Evolutionary conservation across 1,284 basidiomycete species (phyloP), one percentile per base, ranked within the genome.

Genomic region (Trichosporon inkin): DNA sequence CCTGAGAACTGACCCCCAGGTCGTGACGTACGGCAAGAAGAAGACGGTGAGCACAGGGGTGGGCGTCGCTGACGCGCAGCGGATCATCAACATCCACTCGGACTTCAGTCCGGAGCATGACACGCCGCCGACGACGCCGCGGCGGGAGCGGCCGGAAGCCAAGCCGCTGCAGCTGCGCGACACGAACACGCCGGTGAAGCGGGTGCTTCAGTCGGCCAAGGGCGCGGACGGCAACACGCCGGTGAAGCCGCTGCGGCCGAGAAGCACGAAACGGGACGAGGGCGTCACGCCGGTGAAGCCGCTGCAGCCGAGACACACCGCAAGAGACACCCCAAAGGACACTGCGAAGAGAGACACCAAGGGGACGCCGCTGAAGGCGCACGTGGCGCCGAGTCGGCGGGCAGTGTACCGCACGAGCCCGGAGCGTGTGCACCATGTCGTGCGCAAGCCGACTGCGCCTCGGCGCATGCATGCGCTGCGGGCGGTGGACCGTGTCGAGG

Each of bases 1-100:
- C 13, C 17, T n/a, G 34, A 49, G 28, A n/a, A 55, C 55, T 59
- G 32, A 62, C 53, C 20, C n/a, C 32, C 60, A 77, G 70, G 74
- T 79, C 62, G 75, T 67, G 8, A 73, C 74, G 6, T 79, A 79
- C 55, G 77, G 76, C 20, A 66, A 65, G 34, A 72, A 71, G 55
- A 71, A 71, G 59, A 71, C 68, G 6, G 75, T 77, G 51, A 66
- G 24, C 22, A 11, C 32, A 16, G 20, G 22, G 24, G 20, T 20
- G 39, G 53, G 35, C 13, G 19, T n/a, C 53, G 16, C 40, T 56
- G n/a, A 39, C 44, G 16, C 14, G 28, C 52, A 74, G 70, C 66
- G 70, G 59, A 69, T 76, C 65, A 73, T 75, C 55, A 62, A 72
- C 2, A 58, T 76, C 13, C 72, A 71, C 52, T 38, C 55, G 17